Evolutionary conservation across 75 land plant species (phyloP).

Genomic region (Cupressus sempervirens): DNA sequence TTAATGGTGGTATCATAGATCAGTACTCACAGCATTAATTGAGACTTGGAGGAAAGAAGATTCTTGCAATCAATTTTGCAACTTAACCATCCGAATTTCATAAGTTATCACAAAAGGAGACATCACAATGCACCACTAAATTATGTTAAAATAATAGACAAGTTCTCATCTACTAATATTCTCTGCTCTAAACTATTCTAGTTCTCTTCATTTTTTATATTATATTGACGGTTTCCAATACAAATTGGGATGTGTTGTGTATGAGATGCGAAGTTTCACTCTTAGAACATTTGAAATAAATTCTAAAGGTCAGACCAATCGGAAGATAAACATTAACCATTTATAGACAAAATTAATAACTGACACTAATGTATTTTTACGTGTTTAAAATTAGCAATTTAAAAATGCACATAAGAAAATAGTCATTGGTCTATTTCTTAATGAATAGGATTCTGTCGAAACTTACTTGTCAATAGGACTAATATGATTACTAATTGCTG

Average conservation of each 20-base stretch:
- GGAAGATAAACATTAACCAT: background rate
- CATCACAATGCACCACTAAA: too few species aligned
- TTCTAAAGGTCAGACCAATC: background rate
- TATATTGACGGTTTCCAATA: background rate
- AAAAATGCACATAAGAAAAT: background rate
- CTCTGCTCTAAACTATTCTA: too few species aligned
- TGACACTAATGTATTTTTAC: background rate
- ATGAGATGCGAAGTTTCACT: background rate
- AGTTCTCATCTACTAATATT: too few species aligned
- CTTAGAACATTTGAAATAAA: background rate
- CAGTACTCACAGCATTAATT: too few species aligned
- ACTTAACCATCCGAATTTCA: too few species aligned
- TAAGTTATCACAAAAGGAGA: too few species aligned
- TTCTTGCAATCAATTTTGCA: too few species aligned
- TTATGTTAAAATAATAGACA: too few species aligned
- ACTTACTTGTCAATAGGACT: conserved; percentile 37
- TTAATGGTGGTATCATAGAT: too few species aligned
- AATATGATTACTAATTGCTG: conserved; percentile 54
- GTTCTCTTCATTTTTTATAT: too few species aligned
- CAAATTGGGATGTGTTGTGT: background rate
- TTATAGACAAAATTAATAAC: background rate
- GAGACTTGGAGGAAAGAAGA: too few species aligned
- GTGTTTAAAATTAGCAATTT: background rate
- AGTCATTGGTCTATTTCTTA: background rate
- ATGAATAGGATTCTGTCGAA: background rate